Evolutionary conservation across 2,329 filamentous ascomycete species (phyloP).

Genomic region (Verticillium nubilum): DNA sequence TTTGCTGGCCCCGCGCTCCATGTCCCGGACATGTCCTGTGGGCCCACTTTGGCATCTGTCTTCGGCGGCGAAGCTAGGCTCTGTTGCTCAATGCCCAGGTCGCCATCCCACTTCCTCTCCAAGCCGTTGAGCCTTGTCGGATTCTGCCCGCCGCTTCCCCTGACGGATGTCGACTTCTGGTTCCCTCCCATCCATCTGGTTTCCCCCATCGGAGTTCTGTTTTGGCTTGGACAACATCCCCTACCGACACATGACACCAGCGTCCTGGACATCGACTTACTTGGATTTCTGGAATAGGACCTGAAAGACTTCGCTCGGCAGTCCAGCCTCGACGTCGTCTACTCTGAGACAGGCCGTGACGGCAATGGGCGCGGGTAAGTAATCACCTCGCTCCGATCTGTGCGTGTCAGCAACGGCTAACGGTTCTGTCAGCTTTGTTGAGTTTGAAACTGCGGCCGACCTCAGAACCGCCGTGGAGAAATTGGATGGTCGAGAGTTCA

Average conservation of each 20-base stretch:
- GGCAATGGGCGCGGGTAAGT: constrained; percentile 87
- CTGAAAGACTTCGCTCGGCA: constrained; percentile 99
- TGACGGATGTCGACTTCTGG: constrained; percentile 30
- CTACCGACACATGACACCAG: constrained; percentile 14
- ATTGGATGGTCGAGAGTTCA: constrained; percentile 89
- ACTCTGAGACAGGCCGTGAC: constrained; percentile 91
- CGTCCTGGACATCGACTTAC: constrained; percentile 69
- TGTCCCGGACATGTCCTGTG: not conserved
- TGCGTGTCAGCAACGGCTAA: not conserved
- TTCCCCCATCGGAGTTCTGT: constrained; percentile 3
- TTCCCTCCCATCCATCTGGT: constrained; percentile 9
- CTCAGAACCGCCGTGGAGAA: constrained; percentile 90
- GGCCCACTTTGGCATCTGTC: not conserved
- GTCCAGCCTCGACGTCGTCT: constrained; percentile 95
- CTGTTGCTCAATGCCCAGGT: not conserved
- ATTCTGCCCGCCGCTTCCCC: constrained; percentile 22
- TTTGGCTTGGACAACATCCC: constrained; percentile 23
- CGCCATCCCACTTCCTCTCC: not conserved
- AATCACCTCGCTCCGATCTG: not conserved
- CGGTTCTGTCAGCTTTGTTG: constrained; percentile 68
- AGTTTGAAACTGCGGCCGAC: constrained; percentile 91
- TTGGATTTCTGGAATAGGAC: constrained; percentile 81
- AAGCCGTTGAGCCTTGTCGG: constrained; percentile 5
- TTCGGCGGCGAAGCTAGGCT: not conserved
- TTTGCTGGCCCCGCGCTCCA: not conserved